A percentile compares a stretch with the other conserved stretches of the same genome.
These are phyloP conservation scores for Neurospora sublineolata DNA, from an alignment of 495 filamentous ascomycete genomes.

Conservation along the genomic window DNA sequence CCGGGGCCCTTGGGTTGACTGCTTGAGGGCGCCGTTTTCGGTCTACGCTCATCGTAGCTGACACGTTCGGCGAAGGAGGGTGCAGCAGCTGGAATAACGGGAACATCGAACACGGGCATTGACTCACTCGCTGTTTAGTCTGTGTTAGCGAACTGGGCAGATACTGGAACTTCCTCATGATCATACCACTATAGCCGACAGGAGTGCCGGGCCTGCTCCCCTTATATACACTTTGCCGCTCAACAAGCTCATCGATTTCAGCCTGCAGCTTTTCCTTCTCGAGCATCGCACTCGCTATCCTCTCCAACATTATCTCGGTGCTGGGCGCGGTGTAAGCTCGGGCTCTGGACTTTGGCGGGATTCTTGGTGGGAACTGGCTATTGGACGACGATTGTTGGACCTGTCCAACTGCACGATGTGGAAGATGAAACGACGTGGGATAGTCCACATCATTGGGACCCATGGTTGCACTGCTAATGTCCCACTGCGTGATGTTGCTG, in stretches of 20 bases:
- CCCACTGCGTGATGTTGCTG: slow-evolving; percentile 24
- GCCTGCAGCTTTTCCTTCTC: slow-evolving; percentile 41
- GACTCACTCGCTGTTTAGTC: slow-evolving; percentile 13
- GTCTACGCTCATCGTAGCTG: slow-evolving; percentile 23
- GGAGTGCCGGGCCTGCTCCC: slow-evolving; percentile 38
- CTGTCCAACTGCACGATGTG: slow-evolving; percentile 30
- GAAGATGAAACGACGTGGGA: slow-evolving; percentile 39
- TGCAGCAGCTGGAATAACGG: slow-evolving; percentile 33
- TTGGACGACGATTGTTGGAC: slow-evolving; percentile 15
- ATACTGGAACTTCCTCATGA: too few relatives aligned
- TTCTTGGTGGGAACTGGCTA: slow-evolving; percentile 13
- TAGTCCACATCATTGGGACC: slow-evolving; percentile 33
- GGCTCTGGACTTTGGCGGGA: slow-evolving; percentile 21
- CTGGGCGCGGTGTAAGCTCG: slow-evolving; percentile 25
- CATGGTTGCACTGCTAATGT: slow-evolving; percentile 17
- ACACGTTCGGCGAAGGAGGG: slow-evolving; percentile 40
- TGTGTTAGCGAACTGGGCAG: neutral
- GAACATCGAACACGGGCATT: slow-evolving; percentile 30
- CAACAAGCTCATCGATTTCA: slow-evolving; percentile 41
- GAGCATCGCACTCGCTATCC: slow-evolving; percentile 40
- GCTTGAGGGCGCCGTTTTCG: slow-evolving; percentile 23
- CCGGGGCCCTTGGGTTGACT: slow-evolving; percentile 15
- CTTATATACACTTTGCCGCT: slow-evolving; percentile 40
- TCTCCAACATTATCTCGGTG: slow-evolving; percentile 32
- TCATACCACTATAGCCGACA: slow-evolving; percentile 11